Base-by-base conservation (phyloP, 768 basidiomycete genomes). In the Rhodotorula diobovata region DNA sequence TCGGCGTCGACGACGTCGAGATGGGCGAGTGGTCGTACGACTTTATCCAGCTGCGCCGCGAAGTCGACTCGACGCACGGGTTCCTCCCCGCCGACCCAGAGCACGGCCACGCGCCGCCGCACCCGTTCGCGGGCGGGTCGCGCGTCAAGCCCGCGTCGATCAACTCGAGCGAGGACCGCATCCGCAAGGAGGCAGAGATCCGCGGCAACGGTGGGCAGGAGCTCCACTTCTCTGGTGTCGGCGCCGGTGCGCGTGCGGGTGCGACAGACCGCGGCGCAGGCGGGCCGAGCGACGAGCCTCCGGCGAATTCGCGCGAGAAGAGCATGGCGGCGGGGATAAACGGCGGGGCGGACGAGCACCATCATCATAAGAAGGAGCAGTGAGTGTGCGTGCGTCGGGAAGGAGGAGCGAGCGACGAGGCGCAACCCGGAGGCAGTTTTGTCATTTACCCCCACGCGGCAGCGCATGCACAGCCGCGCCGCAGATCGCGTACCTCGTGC, bases 1-100 rank as follows among this genome's bases (percentile, higher is more conserved):
- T 95, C 54, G 93, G 94, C 67, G 87, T 96, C 72, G 94, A 97
- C 81, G 90, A 92, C 76, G 85, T 87, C 7, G 89, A 93, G 83
- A 35, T 59, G 58, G 92, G 91, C 75, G 92, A 93, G 81, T 92
- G 87, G 72, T 88, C 90, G 4, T 91, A 91, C 76, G 90, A 93
- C 80, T 93, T 90, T 72, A 90, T 57, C 48, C 34, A n/a, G 14
- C 37, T 71, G 50, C 70, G 70, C 30, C 70, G 70, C 21, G 70
- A 71, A 28, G 70, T 71, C 66, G 70, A 71, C 34, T 67, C 66
- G 5, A 53, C 61, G 11, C 43, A 61, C 39, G 70, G 70, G 28
- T 43, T 59, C 65, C 1, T 12, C 14, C 21, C 45, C 5, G 18
- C 23, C 28, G 35, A 59, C 58, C n/a, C 41, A 28, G 58, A 43